Conservation (phyloP, 345 rosid species). For the Hibiscus syriacus region DNA sequence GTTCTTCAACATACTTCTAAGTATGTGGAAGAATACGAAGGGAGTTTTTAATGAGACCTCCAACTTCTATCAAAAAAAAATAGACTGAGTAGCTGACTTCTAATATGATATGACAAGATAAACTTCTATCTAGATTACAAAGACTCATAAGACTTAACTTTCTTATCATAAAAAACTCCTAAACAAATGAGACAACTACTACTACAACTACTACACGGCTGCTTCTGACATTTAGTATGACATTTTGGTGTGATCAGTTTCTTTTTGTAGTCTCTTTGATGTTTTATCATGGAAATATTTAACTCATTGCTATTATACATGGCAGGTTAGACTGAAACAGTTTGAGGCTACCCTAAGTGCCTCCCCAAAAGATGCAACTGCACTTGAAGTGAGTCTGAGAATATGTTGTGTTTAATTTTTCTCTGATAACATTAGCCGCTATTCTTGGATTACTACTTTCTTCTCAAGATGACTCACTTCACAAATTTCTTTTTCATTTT, state of each 20-base stretch:
- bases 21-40: too few relatives aligned
- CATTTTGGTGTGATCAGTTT: background rate
- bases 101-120: too few relatives aligned
- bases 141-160: too few relatives aligned
- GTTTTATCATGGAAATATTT: background rate
- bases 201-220: too few relatives aligned
- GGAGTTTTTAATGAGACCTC: too few relatives aligned
- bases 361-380: slow-evolving; percentile 63
- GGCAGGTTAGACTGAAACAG: slow-evolving; percentile 70
- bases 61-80: too few relatives aligned
- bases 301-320: slow-evolving; percentile 10
- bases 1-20: too few relatives aligned
- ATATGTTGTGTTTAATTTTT: background rate
- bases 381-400: slow-evolving; percentile 66
- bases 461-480: background rate
- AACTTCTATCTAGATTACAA: too few relatives aligned
- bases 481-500: background rate
- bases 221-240: too few relatives aligned
- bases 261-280: background rate
- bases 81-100: too few relatives aligned
- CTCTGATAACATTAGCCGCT: background rate
- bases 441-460: background rate
- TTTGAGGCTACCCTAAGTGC: slow-evolving; percentile 50
- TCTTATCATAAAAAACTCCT: too few relatives aligned
- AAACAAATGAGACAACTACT: too few relatives aligned